A percentile compares a stretch with the other conserved stretches of the same genome.
phyloP scores from a whole-genome alignment of 2,329 filamentous ascomycete genomes.

The Daldinia eschscholtzii region DNA sequence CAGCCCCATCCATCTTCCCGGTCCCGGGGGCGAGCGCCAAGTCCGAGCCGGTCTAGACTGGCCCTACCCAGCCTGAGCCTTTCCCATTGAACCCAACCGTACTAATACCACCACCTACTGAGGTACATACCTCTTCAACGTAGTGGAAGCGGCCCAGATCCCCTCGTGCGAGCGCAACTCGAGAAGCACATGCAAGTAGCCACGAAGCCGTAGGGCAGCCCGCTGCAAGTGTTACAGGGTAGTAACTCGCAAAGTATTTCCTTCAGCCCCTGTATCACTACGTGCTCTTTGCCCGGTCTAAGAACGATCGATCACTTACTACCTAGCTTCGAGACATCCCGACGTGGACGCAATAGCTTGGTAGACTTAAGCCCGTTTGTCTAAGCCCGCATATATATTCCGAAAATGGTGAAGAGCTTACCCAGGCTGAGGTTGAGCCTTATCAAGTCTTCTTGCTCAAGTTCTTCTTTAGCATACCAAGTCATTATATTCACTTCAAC shows the following conservation, averaged over 20 bases:
- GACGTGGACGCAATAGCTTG: neutral
- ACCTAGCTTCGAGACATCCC: constrained; percentile 1
- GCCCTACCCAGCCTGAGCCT: neutral
- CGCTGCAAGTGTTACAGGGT: neutral
- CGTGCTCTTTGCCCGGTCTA: neutral
- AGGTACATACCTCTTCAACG: neutral
- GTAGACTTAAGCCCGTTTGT: too few relatives aligned
- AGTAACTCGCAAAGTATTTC: constrained; percentile 10
- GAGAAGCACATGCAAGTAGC: constrained; percentile 10
- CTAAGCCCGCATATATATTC: too few relatives aligned
- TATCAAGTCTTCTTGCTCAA: neutral
- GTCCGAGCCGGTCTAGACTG: constrained; percentile 2
- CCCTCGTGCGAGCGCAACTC: constrained; percentile 5
- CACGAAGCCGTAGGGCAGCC: constrained; percentile 5
- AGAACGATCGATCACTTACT: neutral
- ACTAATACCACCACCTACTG: neutral
- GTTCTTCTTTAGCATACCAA: neutral
- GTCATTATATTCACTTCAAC: neutral
- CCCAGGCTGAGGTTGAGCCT: neutral
- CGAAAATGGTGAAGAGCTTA: too few relatives aligned
- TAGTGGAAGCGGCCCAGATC: neutral
- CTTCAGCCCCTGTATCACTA: neutral
- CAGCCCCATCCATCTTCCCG: neutral
- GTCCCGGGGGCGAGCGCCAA: neutral
- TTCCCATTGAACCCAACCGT: neutral